Evolutionary conservation across 2,329 filamentous ascomycete species (phyloP), one percentile per base, ranked within the genome.

Genomic region (Claviceps humidiphila): DNA sequence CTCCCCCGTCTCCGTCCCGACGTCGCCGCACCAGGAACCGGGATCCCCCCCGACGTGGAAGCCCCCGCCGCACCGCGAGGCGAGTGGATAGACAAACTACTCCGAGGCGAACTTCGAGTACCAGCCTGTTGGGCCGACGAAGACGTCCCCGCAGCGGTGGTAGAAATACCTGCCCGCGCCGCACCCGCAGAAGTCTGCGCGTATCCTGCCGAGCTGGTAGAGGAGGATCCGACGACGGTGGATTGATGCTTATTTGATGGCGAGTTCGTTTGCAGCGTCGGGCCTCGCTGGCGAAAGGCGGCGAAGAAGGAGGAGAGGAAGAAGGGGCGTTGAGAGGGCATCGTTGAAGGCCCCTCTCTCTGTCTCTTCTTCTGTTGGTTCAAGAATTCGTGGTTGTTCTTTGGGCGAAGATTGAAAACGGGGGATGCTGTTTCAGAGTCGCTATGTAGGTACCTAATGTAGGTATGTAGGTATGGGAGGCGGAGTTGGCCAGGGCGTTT

Each of bases 1-100:
- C 84, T 88, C 26, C 85, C 86, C 52, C 86, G 74, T 52, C 84
- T 73, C 14, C 74, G 69, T 1, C 58, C 54, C 13, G 66, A 61
- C 9, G 60, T 58, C 14, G 61, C 61, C 7, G 66, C 71, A 40
- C 71, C 73, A 39, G 73, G 72, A 17, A 75, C 72, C 50, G 65
- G 60, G 17, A 61, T 55, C 30, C 60, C 60, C 16, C 60, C 60
- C 16, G 56, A 51, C 51, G 59, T 41, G 39, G 30, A 37, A 11
- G 58, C 49, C 38, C 56, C 50, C 45, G 30, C 1, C 30, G 57
- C 41, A 40, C 58, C 58, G 53, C 61, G 59, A 22, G 64, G 57
- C 11, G 65, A 57, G 56, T 62, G 57, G 57, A 66, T 61, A 56
- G 63, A 57, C 56, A 65, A 58, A 54, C 60, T 52, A 50, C 58